These are phyloP conservation scores for Saururus chinensis DNA, from an alignment of 164 flowering plant genomes.

Conservation along the genomic window DNA sequence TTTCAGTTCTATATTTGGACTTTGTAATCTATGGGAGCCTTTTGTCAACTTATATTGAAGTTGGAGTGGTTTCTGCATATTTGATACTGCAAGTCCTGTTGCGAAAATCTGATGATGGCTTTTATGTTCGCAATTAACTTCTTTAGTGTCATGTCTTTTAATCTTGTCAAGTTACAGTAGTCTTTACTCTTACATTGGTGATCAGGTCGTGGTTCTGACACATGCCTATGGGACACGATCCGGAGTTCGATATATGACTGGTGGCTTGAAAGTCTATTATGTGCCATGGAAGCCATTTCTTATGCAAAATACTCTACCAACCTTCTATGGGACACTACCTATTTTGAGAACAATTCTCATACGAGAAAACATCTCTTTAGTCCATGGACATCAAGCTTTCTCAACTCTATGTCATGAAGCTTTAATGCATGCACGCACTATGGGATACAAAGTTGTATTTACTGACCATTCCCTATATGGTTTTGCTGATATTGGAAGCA, in stretches of 20 bases:
- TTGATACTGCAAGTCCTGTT: too few relatives aligned
- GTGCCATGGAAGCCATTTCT: constrained; percentile 86
- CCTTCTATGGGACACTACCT: constrained; percentile 87
- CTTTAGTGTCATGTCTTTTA: too few relatives aligned
- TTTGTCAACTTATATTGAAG: too few relatives aligned
- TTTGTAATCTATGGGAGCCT: too few relatives aligned
- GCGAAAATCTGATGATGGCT: too few relatives aligned
- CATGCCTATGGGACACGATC: constrained; percentile 90
- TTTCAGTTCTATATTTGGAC: too few relatives aligned
- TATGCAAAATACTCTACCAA: constrained; percentile 84
- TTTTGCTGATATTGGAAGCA: constrained; percentile 91
- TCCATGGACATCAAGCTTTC: constrained; percentile 97
- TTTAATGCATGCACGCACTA: constrained; percentile 90
- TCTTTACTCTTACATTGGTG: background rate
- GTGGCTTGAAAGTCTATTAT: constrained; percentile 85
- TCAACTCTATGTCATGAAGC: constrained; percentile 97
- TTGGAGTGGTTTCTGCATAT: too few relatives aligned
- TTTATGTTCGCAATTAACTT: too few relatives aligned
- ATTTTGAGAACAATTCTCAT: constrained; percentile 70
- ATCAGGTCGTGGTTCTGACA: constrained; percentile 84
- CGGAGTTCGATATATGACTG: constrained; percentile 90
- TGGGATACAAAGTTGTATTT: constrained; percentile 91
- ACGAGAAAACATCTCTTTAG: constrained; percentile 70
- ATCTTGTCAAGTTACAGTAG: background rate
- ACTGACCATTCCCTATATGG: constrained; percentile 97